A percentile compares a stretch with the other conserved stretches of the same genome.
Conservation (phyloP, 108 stramenopile genomes). For the Skeletonema grethae region DNA sequence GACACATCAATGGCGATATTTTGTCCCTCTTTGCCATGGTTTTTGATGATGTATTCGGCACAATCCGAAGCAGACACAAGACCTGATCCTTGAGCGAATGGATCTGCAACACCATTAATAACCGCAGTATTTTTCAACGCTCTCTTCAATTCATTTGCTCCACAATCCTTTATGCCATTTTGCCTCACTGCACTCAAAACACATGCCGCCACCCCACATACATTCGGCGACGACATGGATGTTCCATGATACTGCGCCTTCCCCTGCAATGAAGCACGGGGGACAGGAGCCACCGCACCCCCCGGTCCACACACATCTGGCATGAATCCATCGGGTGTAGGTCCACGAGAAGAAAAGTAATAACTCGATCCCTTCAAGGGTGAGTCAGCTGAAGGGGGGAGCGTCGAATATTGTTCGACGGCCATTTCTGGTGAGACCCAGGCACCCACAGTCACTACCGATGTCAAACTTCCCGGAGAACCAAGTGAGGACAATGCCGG, state of each 20-base stretch:
- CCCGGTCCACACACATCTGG: slow-evolving; percentile 86
- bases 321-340: slow-evolving; percentile 75
- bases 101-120: slow-evolving; percentile 27
- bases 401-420: slow-evolving; percentile 60
- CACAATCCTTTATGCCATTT: slow-evolving; percentile 44
- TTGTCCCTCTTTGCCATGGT: slow-evolving; percentile 34
- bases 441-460: slow-evolving; percentile 80
- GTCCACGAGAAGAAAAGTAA: slow-evolving; percentile 88
- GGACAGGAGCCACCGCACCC: slow-evolving; percentile 88
- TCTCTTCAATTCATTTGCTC: slow-evolving; percentile 62
- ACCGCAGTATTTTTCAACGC: slow-evolving; percentile 80
- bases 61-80: slow-evolving; percentile 35
- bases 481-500: slow-evolving; percentile 89
- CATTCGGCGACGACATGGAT: slow-evolving; percentile 80
- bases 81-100: slow-evolving; percentile 41
- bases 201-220: slow-evolving; percentile 80
- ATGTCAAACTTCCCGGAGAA: slow-evolving; percentile 75
- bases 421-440: slow-evolving; percentile 81
- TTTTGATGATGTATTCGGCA: slow-evolving; percentile 30
- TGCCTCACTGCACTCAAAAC: slow-evolving; percentile 79
- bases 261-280: slow-evolving; percentile 80
- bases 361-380: slow-evolving; percentile 55
- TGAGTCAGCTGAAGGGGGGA: slow-evolving; percentile 5
- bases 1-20: slow-evolving; percentile 47
- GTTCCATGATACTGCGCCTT: slow-evolving; percentile 90